Conservation (phyloP, 2,329 filamentous ascomycete genomes). For the Raffaelea ambrosiae region DNA sequence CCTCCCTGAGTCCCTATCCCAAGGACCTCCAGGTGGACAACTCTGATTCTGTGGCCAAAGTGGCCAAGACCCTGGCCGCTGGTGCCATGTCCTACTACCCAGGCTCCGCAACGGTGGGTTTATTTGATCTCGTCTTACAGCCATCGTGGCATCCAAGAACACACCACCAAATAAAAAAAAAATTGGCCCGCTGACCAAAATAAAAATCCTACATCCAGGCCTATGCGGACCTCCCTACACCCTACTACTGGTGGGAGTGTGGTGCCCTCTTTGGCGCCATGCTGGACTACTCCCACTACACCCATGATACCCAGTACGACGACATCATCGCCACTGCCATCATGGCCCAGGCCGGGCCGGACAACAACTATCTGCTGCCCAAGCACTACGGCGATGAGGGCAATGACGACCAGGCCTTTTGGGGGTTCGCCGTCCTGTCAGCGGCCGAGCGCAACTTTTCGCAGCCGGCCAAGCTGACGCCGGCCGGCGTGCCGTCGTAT, state of each 20-base stretch:
- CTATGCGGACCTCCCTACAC: slow-evolving; percentile 54
- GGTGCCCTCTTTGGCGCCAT: slow-evolving; percentile 60
- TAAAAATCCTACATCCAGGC: slow-evolving; percentile 27
- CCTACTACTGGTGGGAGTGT: slow-evolving; percentile 62
- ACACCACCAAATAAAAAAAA: neutral
- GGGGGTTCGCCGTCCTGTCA: slow-evolving; percentile 58
- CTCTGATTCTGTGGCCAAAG: slow-evolving; percentile 52
- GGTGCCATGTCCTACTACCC: slow-evolving; percentile 57
- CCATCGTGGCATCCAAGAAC: neutral
- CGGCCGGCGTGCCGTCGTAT: slow-evolving; percentile 60
- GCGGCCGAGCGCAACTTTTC: slow-evolving; percentile 63
- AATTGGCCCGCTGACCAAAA: neutral
- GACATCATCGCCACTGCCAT: slow-evolving; percentile 50
- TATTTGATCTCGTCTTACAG: neutral
- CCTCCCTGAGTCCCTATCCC: neutral
- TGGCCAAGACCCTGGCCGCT: slow-evolving; percentile 50
- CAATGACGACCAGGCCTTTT: slow-evolving; percentile 70
- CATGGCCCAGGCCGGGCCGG: slow-evolving; percentile 46
- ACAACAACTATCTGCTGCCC: slow-evolving; percentile 52
- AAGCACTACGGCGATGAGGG: slow-evolving; percentile 52
- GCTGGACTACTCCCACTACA: slow-evolving; percentile 62
- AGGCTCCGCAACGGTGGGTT: slow-evolving; percentile 36
- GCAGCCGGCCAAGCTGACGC: slow-evolving; percentile 45
- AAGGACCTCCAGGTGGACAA: slow-evolving; percentile 6
- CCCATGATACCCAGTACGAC: slow-evolving; percentile 54